These are phyloP conservation scores for Fusarium citri DNA, from an alignment of 2,329 filamentous ascomycete species.

Conservation along the genomic window DNA sequence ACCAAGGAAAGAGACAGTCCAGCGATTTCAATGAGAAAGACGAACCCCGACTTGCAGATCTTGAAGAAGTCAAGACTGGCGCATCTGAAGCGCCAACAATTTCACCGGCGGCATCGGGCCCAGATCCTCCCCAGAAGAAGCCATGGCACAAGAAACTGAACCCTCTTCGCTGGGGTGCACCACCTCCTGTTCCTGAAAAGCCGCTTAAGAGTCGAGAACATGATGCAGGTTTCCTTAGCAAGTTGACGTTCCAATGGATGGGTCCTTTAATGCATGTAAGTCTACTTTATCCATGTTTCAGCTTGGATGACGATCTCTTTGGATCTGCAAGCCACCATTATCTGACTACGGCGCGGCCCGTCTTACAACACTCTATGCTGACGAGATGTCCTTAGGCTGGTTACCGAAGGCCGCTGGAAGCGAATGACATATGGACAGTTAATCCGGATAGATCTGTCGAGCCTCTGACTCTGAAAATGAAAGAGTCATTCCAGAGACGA, in stretches of 20 bases:
- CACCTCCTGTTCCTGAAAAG: slow-evolving; percentile 67
- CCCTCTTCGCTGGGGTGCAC: slow-evolving; percentile 69
- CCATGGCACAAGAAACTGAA: slow-evolving; percentile 74
- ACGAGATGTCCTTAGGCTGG: slow-evolving; percentile 67
- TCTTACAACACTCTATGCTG: slow-evolving; percentile 22
- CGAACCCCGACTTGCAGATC: slow-evolving; percentile 27
- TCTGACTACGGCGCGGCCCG: slow-evolving; percentile 29
- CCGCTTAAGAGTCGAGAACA: slow-evolving; percentile 73
- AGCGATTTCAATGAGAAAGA: slow-evolving; percentile 11
- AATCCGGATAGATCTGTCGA: slow-evolving; percentile 83
- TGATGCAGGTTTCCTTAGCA: slow-evolving; percentile 78
- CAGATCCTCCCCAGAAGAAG: slow-evolving; percentile 55
- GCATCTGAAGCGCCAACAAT: slow-evolving; percentile 67
- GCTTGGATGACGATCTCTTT: not conserved
- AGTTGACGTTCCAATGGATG: slow-evolving; percentile 90
- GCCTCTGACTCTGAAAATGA: slow-evolving; percentile 73
- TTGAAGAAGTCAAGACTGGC: slow-evolving; percentile 59
- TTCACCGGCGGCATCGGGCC: slow-evolving; percentile 58
- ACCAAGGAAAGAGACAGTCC: slow-evolving; percentile 18
- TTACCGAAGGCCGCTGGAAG: slow-evolving; percentile 84
- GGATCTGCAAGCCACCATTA: slow-evolving; percentile 31
- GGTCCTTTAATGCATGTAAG: slow-evolving; percentile 82
- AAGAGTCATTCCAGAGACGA: slow-evolving; percentile 76
- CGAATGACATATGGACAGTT: slow-evolving; percentile 88
- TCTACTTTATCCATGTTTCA: slow-evolving; percentile 29